phyloP scores from a whole-genome alignment of 2,329 filamentous ascomycete genomes.

The Microcyclospora pomicola region DNA sequence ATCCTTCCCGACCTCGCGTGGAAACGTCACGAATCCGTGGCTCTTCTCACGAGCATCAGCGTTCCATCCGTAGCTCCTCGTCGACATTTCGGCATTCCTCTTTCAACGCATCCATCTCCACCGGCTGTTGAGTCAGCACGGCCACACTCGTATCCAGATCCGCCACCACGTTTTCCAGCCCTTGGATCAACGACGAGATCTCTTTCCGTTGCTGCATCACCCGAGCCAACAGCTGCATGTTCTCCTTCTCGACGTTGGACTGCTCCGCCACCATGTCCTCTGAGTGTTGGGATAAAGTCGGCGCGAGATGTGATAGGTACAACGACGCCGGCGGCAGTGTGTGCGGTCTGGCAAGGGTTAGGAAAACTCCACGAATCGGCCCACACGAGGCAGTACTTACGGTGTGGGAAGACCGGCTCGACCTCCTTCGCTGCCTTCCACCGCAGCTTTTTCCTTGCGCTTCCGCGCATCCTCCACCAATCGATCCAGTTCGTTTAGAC shows the following conservation, averaged over 20 bases:
- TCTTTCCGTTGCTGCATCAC: slow-evolving; percentile 42
- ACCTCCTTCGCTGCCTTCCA: slow-evolving; percentile 23
- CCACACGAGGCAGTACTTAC: slow-evolving; percentile 26
- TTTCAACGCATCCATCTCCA: slow-evolving; percentile 15
- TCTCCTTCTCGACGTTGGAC: slow-evolving; percentile 36
- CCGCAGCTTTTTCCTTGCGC: slow-evolving; percentile 34
- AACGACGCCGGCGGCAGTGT: slow-evolving; percentile 43
- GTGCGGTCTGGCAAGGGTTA: slow-evolving; percentile 35
- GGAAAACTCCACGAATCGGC: not conserved
- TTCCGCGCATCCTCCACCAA: slow-evolving; percentile 44
- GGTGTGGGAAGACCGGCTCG: slow-evolving; percentile 24
- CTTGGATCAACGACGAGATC: slow-evolving; percentile 40
- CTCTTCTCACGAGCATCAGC: not conserved
- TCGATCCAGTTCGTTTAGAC: slow-evolving; percentile 47
- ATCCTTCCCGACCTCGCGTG: no score
- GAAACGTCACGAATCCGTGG: no score
- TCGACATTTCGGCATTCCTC: slow-evolving; percentile 19
- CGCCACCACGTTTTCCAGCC: slow-evolving; percentile 41
- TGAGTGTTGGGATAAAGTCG: slow-evolving; percentile 39
- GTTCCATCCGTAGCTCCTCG: slow-evolving; percentile 12
- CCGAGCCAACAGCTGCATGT: slow-evolving; percentile 37
- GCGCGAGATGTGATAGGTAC: slow-evolving; percentile 44
- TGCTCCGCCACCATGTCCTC: slow-evolving; percentile 37
- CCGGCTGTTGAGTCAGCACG: slow-evolving; percentile 22
- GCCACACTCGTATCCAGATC: slow-evolving; percentile 41